These are phyloP conservation scores for Neurospora pannonica DNA, from an alignment of 495 filamentous ascomycete genomes.

Conservation along the genomic window DNA sequence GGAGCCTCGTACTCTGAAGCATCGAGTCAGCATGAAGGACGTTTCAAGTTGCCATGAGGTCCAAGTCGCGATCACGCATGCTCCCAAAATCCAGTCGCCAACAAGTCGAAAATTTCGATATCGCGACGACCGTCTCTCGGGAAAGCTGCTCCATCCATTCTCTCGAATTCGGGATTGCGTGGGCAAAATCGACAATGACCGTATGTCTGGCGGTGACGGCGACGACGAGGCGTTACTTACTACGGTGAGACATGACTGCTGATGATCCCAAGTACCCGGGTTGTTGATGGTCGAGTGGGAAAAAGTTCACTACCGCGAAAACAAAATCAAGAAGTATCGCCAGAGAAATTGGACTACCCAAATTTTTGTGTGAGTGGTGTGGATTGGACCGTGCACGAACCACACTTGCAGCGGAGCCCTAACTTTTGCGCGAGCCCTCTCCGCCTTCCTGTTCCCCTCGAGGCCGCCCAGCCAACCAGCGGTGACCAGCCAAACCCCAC, in stretches of 20 bases:
- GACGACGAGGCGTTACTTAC: conserved; percentile 15
- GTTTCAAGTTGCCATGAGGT: background rate
- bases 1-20: conserved; percentile 82
- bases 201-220: background rate
- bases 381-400: conserved; percentile 10
- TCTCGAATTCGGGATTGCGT: background rate
- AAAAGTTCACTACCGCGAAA: conserved; percentile 15
- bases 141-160: background rate
- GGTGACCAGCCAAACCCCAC: background rate
- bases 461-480: background rate
- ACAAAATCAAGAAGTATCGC: conserved; percentile 11
- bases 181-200: background rate
- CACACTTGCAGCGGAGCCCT: conserved; percentile 24
- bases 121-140: background rate
- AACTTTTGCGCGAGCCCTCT: conserved; percentile 5
- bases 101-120: background rate
- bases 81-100: background rate
- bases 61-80: background rate
- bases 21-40: conserved; percentile 21
- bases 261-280: conserved; percentile 12
- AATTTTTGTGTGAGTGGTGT: conserved; percentile 24
- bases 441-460: background rate
- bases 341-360: conserved; percentile 10
- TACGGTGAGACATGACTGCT: conserved; percentile 30
- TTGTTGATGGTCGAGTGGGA: conserved; percentile 17